These are phyloP conservation scores for Isoetes taiwanensis DNA, from an alignment of 75 land plant species.

Conservation along the genomic window DNA sequence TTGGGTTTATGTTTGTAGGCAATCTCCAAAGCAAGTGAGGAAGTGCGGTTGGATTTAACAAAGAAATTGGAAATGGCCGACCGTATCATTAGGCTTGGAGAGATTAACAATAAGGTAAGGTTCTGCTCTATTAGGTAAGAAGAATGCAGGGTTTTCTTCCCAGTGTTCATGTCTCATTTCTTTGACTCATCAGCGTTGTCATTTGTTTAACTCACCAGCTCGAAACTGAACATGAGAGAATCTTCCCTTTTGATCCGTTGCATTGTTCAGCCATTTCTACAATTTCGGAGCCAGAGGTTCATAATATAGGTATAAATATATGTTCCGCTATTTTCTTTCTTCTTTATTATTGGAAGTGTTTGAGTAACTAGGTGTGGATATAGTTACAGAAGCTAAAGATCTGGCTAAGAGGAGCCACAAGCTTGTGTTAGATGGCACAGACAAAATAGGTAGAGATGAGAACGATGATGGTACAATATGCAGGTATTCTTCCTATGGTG, in stretches of 20 bases:
- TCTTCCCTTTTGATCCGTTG: conserved; percentile 28
- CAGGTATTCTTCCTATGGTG: conserved; percentile 12
- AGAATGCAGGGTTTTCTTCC: neutral
- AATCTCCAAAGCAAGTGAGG: conserved; percentile 19
- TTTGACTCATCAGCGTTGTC: neutral
- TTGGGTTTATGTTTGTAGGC: conserved; percentile 11
- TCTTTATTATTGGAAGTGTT: neutral
- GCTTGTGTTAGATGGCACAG: neutral
- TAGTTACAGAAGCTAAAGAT: neutral
- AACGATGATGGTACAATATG: neutral
- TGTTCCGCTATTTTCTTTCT: conserved; percentile 5
- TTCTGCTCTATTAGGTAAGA: neutral
- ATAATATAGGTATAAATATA: conserved; percentile 6
- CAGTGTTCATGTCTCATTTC: neutral
- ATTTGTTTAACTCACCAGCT: conserved; percentile 3
- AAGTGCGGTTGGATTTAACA: conserved; percentile 10
- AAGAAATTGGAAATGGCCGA: conserved; percentile 6
- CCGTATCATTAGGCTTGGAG: conserved; percentile 9
- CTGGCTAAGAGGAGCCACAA: neutral
- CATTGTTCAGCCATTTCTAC: conserved; percentile 15
- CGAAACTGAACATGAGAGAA: conserved; percentile 24
- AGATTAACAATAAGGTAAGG: conserved; percentile 12
- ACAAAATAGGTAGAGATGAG: neutral
- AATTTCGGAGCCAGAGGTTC: neutral
- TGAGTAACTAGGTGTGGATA: neutral